Base-by-base conservation (phyloP, 2,329 filamentous ascomycete genomes). In the Plectosphaerella plurivora region DNA sequence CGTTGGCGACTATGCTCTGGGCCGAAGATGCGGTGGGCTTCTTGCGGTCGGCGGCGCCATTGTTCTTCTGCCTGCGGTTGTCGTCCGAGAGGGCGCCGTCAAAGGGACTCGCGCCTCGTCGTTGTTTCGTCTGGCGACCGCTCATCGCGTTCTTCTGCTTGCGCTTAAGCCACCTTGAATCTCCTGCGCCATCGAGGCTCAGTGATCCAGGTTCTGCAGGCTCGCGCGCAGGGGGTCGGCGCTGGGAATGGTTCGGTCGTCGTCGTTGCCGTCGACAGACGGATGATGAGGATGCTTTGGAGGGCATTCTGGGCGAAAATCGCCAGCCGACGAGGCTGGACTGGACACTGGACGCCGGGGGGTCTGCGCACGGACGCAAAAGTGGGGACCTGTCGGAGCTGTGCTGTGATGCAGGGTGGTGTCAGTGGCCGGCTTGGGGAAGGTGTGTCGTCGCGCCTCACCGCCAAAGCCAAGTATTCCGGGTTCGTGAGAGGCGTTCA, bases 101-200 rank as follows among this genome's bases (percentile, higher is more conserved):
- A 49, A 65, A 64, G 7, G 60, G 59, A 33, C 65, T 65, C 44
- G 47, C 46, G 45, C 55, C 57, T 54, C 59, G 56, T 14, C 53
- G 52, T 47, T 58, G 52, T 47, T 58, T 59, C 22, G 51, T 46
- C 35, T 64, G 59, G 42, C 51, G 62, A 44, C 64, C 62, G 58
- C 64, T 65, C 44, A 62, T 58, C 35, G 37, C 37, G 48, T 59
- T 58, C 44, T 57, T 54, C 47, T 55, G 56, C 39, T 57, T 62
- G 51, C 63, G 61, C 47, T 64, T 65, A 37, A 56, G 51, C 53
- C 57, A 54, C 51, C 59, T 63, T 39, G 61, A 58, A 53, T 60
- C 61, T 53, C 62, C 56, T 55, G 63, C 61, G 59, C 60, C 60
- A 61, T 63, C 61, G 57, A 61, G 49, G 53, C 64, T 67, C 59